phyloP scores from a whole-genome alignment of 305 asterid species.

The Plantago lanceolata region DNA sequence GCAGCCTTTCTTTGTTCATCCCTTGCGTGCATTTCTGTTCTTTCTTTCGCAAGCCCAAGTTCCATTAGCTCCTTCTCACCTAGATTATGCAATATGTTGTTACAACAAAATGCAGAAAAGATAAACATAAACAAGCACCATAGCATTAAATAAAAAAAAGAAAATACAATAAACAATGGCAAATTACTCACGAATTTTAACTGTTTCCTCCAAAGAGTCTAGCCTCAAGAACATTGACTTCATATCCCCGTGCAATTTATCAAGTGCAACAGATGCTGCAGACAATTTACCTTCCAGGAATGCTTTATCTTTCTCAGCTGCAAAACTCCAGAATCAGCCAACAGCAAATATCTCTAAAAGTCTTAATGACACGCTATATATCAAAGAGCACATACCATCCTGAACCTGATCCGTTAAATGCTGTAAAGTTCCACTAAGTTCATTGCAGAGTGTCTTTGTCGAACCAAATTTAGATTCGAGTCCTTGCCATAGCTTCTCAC shows the following conservation, averaged over 20 bases:
- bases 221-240: slow-evolving; percentile 58
- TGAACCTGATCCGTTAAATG: slow-evolving; percentile 67
- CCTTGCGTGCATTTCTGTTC: slow-evolving; percentile 49
- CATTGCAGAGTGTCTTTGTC: slow-evolving; percentile 72
- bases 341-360: slow-evolving; percentile 17
- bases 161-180: slow-evolving; percentile 23
- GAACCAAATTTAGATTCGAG: slow-evolving; percentile 79
- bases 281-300: slow-evolving; percentile 70
- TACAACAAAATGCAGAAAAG: slow-evolving; percentile 16
- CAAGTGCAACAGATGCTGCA: slow-evolving; percentile 64
- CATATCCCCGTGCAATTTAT: slow-evolving; percentile 61
- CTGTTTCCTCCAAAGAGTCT: slow-evolving; percentile 66
- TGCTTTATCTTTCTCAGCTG: slow-evolving; percentile 88
- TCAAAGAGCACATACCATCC: slow-evolving; percentile 49
- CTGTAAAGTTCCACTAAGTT: slow-evolving; percentile 69
- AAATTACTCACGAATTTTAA: slow-evolving; percentile 58
- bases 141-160: slow-evolving; percentile 14
- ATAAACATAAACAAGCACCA: slow-evolving; percentile 10
- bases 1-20: slow-evolving; percentile 52
- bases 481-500: slow-evolving; percentile 88
- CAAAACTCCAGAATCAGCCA: slow-evolving; percentile 26
- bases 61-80: slow-evolving; percentile 79
- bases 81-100: slow-evolving; percentile 30
- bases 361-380: slow-evolving; percentile 11
- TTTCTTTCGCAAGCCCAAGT: slow-evolving; percentile 56